phyloP scores from a whole-genome alignment of 495 filamentous ascomycete genomes.

The Oidiodendron maius region DNA sequence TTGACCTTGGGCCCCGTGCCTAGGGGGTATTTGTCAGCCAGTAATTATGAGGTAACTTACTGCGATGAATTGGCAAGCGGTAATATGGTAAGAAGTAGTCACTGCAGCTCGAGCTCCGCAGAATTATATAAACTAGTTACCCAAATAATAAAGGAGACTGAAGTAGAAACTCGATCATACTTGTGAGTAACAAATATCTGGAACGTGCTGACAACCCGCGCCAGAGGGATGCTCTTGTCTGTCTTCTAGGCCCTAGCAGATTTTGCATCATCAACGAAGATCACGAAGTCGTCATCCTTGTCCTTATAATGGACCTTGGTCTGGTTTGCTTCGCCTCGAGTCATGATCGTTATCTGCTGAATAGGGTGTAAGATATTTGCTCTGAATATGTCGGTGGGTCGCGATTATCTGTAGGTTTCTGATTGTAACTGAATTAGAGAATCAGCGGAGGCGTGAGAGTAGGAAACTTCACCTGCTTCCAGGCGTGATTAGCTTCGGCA shows the following conservation, averaged over 20 bases:
- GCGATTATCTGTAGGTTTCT: too few relatives aligned
- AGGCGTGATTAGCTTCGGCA: too few relatives aligned
- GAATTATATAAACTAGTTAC: too few relatives aligned
- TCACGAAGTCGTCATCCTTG: conserved; percentile 78
- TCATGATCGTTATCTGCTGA: conserved; percentile 54
- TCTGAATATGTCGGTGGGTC: too few relatives aligned
- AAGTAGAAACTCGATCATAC: conserved; percentile 48
- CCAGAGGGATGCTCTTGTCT: conserved; percentile 72
- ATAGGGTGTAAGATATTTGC: too few relatives aligned
- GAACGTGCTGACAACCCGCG: conserved; percentile 81
- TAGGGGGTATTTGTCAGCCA: conserved; percentile 30
- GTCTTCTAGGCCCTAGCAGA: conserved; percentile 74
- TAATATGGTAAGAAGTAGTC: too few relatives aligned
- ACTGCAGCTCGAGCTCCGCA: too few relatives aligned
- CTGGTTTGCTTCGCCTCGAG: conserved; percentile 68
- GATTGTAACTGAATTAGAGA: too few relatives aligned
- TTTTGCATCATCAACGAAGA: conserved; percentile 75
- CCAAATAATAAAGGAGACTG: conserved; percentile 4
- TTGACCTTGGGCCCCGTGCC: conserved; percentile 81
- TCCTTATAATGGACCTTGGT: conserved; percentile 91
- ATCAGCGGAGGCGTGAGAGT: too few relatives aligned
- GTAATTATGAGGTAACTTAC: conserved; percentile 1
- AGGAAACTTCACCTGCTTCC: too few relatives aligned
- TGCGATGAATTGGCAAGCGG: too few relatives aligned
- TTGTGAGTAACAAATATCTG: conserved; percentile 88